Evolutionary conservation across 2,329 filamentous ascomycete species (phyloP).

Genomic region (Aspergillus puulaauensis): DNA sequence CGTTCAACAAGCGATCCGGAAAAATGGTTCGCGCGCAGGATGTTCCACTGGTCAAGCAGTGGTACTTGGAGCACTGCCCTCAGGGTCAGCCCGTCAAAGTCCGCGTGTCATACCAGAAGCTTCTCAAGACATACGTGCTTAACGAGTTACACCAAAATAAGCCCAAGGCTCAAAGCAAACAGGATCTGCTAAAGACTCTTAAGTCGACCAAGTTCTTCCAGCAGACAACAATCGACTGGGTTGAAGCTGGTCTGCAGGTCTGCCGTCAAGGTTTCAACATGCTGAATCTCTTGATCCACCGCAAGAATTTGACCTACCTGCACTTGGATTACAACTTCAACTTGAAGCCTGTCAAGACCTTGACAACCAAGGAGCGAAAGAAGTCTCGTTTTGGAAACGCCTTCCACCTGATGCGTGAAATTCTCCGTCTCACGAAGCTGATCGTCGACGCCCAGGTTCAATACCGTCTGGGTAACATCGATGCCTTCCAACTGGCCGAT

Average conservation of each 20-base stretch:
- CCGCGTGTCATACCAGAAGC: slow-evolving; percentile 95
- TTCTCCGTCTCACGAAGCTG: slow-evolving; percentile 89
- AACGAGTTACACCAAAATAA: slow-evolving; percentile 96
- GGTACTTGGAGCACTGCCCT: slow-evolving; percentile 95
- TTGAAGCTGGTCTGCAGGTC: slow-evolving; percentile 96
- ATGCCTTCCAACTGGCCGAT: slow-evolving; percentile 97
- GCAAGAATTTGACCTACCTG: slow-evolving; percentile 96
- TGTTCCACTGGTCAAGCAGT: slow-evolving; percentile 94
- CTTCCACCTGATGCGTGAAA: slow-evolving; percentile 98
- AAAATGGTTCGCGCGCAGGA: slow-evolving; percentile 97
- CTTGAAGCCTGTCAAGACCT: slow-evolving; percentile 95
- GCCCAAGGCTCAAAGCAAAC: slow-evolving; percentile 92
- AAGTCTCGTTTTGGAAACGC: slow-evolving; percentile 99
- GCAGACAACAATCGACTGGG: slow-evolving; percentile 98
- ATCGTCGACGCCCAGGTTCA: slow-evolving; percentile 99
- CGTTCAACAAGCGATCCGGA: slow-evolving; percentile 90
- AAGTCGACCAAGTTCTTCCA: slow-evolving; percentile 99
- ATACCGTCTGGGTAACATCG: slow-evolving; percentile 95
- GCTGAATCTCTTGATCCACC: slow-evolving; percentile 94
- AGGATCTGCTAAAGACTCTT: slow-evolving; percentile 82
- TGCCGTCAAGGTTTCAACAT: slow-evolving; percentile 99
- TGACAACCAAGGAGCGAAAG: slow-evolving; percentile 98
- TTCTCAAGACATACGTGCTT: slow-evolving; percentile 91
- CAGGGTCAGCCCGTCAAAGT: slow-evolving; percentile 93
- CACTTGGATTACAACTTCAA: slow-evolving; percentile 99